These are phyloP conservation scores for Xylaria castorea DNA, from an alignment of 495 filamentous ascomycete genomes.

Conservation along the genomic window DNA sequence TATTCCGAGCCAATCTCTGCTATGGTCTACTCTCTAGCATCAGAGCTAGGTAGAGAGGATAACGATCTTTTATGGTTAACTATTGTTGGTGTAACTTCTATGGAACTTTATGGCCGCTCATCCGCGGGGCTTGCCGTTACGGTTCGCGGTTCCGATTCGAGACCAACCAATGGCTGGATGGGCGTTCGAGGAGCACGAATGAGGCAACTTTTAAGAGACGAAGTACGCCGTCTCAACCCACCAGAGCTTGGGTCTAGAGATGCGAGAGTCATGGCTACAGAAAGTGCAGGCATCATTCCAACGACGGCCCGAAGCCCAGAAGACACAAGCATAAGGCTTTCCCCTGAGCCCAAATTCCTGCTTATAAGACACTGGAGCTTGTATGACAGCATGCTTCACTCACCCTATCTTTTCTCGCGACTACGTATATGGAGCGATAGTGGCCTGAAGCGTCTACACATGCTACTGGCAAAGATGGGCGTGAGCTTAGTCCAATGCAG, in stretches of 20 bases:
- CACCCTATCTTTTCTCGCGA: constrained; percentile 89
- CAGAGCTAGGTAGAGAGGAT: constrained; percentile 93
- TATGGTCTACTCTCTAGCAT: constrained; percentile 91
- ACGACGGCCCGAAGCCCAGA: constrained; percentile 87
- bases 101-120: constrained; percentile 88
- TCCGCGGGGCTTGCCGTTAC: constrained; percentile 81
- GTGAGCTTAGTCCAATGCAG: constrained; percentile 92
- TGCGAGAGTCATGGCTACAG: constrained; percentile 45
- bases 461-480: constrained; percentile 97
- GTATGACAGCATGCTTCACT: constrained; percentile 98
- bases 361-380: constrained; percentile 95
- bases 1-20: constrained; percentile 95
- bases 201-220: constrained; percentile 84
- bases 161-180: constrained; percentile 71
- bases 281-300: constrained; percentile 78
- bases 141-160: constrained; percentile 60
- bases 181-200: constrained; percentile 83
- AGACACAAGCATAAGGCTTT: constrained; percentile 89
- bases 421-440: constrained; percentile 94
- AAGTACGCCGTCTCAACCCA: constrained; percentile 93
- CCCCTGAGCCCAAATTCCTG: constrained; percentile 92
- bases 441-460: constrained; percentile 90
- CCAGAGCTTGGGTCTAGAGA: constrained; percentile 60
- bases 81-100: constrained; percentile 89
- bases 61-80: constrained; percentile 95